Evolutionary conservation across 2,329 filamentous ascomycete genomes (phyloP).

Genomic region (Phyllosticta paracitricarpa): DNA sequence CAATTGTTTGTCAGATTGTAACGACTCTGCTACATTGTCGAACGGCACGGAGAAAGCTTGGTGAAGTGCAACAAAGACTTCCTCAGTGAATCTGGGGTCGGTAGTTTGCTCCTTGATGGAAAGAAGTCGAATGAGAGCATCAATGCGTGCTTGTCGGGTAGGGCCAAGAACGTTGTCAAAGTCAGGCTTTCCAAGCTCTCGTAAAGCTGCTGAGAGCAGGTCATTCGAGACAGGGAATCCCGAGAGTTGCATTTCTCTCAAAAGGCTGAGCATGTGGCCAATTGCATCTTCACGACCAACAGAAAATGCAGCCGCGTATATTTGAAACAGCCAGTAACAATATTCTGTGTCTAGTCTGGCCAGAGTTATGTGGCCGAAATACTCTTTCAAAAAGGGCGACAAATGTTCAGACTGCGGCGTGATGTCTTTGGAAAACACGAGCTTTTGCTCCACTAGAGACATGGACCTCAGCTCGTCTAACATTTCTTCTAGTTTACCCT

Average conservation of each 20-base stretch:
- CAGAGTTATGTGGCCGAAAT: conserved; percentile 4
- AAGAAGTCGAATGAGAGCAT: conserved; percentile 16
- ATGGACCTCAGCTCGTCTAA: neutral
- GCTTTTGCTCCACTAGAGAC: neutral
- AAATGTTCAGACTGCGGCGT: neutral
- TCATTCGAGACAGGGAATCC: conserved; percentile 1
- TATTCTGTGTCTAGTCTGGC: neutral
- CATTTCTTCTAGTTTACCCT: neutral
- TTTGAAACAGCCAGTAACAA: neutral
- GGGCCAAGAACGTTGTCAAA: conserved; percentile 28
- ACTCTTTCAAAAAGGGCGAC: conserved; percentile 4
- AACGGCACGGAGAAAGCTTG: conserved; percentile 13
- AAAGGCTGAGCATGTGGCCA: neutral
- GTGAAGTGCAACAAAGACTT: conserved; percentile 39
- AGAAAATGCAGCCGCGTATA: neutral
- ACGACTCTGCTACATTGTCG: conserved; percentile 3
- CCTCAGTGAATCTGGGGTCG: conserved; percentile 31
- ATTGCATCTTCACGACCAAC: neutral
- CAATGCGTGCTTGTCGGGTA: conserved; percentile 34
- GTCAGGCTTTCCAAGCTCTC: conserved; percentile 12
- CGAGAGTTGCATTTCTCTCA: conserved; percentile 3
- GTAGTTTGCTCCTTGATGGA: conserved; percentile 12
- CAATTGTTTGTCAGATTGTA: neutral
- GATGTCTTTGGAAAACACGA: neutral
- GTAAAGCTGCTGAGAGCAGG: conserved; percentile 1